These are phyloP conservation scores for Paralagenidium karlingii DNA, from an alignment of 352 stramenopile genomes.

Conservation along the genomic window DNA sequence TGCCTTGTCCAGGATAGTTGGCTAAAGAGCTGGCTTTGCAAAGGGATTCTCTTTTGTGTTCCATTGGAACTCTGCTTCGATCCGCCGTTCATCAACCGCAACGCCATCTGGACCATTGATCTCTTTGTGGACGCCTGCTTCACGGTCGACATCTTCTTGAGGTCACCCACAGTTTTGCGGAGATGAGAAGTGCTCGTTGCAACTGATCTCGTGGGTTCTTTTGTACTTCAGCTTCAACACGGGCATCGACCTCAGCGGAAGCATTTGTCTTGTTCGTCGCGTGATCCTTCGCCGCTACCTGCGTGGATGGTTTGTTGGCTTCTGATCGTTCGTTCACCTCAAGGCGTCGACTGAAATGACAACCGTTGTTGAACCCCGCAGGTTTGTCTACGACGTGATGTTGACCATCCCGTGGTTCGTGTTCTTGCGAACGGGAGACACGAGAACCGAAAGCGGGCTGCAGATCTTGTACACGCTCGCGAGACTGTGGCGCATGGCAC, in stretches of 20 bases:
- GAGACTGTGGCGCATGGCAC: conserved; percentile 30
- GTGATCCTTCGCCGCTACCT: conserved; percentile 43
- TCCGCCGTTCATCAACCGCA: conserved; percentile 18
- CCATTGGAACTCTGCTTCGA: conserved; percentile 63
- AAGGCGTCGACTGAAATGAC: too few species aligned
- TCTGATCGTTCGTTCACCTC: too few species aligned
- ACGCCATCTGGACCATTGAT: conserved; percentile 31
- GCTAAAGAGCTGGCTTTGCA: neutral
- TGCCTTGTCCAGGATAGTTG: neutral
- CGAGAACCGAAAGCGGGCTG: conserved; percentile 4
- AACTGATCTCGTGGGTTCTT: neutral
- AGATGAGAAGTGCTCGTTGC: neutral
- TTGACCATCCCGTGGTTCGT: conserved; percentile 63
- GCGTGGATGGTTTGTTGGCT: conserved; percentile 38
- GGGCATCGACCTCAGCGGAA: conserved; percentile 53
- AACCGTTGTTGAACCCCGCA: too few species aligned
- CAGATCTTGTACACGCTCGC: conserved; percentile 28
- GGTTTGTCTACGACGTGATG: conserved; percentile 34
- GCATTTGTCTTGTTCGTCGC: conserved; percentile 43
- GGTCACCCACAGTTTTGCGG: conserved; percentile 25
- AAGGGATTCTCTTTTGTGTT: conserved; percentile 45
- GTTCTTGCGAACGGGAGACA: conserved; percentile 20
- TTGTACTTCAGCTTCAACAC: conserved; percentile 44
- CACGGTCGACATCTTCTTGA: conserved; percentile 49
- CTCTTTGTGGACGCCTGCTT: conserved; percentile 57